These are phyloP conservation scores for Geotrichum phurueaensis DNA, from an alignment of 1,139 yeast species.

Conservation along the genomic window DNA sequence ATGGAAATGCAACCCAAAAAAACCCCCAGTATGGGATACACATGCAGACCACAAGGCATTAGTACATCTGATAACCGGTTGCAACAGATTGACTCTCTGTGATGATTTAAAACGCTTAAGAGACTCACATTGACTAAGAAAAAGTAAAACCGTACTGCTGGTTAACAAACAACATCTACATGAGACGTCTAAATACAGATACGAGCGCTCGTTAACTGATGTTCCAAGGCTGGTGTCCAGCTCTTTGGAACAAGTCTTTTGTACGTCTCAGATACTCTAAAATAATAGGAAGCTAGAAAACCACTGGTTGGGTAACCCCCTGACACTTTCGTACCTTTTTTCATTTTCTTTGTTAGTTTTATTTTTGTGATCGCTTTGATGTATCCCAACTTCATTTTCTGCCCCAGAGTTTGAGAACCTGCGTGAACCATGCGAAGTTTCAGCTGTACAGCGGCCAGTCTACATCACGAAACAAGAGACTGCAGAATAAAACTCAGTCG, in stretches of 20 bases:
- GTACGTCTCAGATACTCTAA: not conserved
- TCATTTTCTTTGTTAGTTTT: conserved; percentile 27
- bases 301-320: too few species aligned
- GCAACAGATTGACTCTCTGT: too few species aligned
- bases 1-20: not conserved
- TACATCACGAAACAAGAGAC: not conserved
- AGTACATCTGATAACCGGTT: too few species aligned
- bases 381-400: conserved; percentile 22
- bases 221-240: not conserved
- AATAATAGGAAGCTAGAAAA: too few species aligned
- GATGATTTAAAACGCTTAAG: too few species aligned
- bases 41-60: not conserved
- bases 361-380: conserved; percentile 33
- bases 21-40: not conserved
- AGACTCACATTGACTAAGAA: too few species aligned
- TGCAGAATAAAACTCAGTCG: not conserved
- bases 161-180: too few species aligned
- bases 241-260: not conserved
- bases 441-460: not conserved
- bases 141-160: too few species aligned
- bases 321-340: too few species aligned
- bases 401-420: not conserved
- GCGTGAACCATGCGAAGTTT: not conserved
- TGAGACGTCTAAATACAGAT: too few species aligned
- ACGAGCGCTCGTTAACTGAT: not conserved